Evolutionary conservation across 305 asterid species (phyloP).

Genomic region (Solanum chacoense): DNA sequence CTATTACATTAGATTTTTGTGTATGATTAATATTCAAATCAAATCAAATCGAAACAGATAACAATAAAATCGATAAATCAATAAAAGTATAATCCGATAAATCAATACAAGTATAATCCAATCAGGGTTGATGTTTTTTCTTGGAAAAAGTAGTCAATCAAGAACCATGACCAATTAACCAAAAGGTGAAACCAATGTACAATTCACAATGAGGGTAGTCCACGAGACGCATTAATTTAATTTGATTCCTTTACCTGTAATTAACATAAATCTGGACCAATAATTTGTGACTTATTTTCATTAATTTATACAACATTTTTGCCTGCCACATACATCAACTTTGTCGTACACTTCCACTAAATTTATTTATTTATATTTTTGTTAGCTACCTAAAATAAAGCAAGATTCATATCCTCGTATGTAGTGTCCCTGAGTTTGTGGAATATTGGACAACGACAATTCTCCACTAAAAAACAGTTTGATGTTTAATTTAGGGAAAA

Average conservation of each 20-base stretch:
- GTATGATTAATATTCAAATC: too few species aligned
- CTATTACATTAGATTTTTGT: not conserved
- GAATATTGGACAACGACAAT: not conserved
- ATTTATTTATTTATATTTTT: not conserved
- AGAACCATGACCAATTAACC: not conserved
- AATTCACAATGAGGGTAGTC: not conserved
- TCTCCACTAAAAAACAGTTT: not conserved
- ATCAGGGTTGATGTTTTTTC: not conserved
- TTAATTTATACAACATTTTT: not conserved
- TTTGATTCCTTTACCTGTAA: not conserved
- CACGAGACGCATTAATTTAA: not conserved
- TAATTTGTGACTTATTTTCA: conserved; percentile 11
- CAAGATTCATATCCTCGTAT: not conserved
- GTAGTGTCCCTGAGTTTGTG: not conserved
- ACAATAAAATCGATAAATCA: too few species aligned
- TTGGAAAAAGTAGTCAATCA: not conserved
- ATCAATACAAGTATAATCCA: not conserved
- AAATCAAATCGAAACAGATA: not conserved
- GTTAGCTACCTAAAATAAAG: not conserved
- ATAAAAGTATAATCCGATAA: not conserved
- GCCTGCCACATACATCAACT: not conserved
- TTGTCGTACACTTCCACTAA: not conserved
- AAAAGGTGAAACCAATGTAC: not conserved
- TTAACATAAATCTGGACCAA: conserved; percentile 10
- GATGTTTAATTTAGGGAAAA: not conserved